A percentile compares a stretch with the other conserved stretches of the same genome.
Evolutionary conservation across 2,329 filamentous ascomycete genomes (phyloP).

Genomic region (Chaetoscypha palmicola): DNA sequence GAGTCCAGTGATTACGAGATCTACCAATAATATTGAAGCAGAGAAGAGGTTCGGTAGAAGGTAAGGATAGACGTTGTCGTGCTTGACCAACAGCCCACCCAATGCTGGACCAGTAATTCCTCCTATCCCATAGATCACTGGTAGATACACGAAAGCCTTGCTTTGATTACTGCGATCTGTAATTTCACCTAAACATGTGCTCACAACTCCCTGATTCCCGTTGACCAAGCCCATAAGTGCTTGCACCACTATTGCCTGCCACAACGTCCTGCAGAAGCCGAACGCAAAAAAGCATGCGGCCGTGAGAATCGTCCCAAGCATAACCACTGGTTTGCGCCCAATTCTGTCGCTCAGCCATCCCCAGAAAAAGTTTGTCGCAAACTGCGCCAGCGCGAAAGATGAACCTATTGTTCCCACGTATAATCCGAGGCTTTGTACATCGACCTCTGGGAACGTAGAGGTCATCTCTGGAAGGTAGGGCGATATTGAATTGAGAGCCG

Average conservation of each 20-base stretch:
- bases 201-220: constrained; percentile 90
- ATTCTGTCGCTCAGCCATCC: constrained; percentile 74
- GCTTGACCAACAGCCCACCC: constrained; percentile 73
- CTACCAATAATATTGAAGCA: constrained; percentile 62
- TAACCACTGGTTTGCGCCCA: constrained; percentile 74
- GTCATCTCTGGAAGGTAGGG: constrained; percentile 95
- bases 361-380: constrained; percentile 89
- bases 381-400: constrained; percentile 85
- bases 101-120: constrained; percentile 87
- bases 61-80: constrained; percentile 66
- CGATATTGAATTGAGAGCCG: constrained; percentile 90
- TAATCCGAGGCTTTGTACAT: constrained; percentile 61
- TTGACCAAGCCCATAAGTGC: constrained; percentile 88
- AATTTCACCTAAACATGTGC: constrained; percentile 88
- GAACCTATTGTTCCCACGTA: constrained; percentile 90
- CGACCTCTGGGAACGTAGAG: constrained; percentile 73
- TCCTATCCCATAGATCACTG: constrained; percentile 91
- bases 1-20: constrained; percentile 66
- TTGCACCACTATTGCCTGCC: constrained; percentile 81
- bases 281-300: constrained; percentile 77
- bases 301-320: constrained; percentile 76
- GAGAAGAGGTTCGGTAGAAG: constrained; percentile 76
- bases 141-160: constrained; percentile 85
- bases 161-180: constrained; percentile 95
- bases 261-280: constrained; percentile 75